Evolutionary conservation across 306 rosid genomes (phyloP).

Genomic region (Malus fusca): DNA sequence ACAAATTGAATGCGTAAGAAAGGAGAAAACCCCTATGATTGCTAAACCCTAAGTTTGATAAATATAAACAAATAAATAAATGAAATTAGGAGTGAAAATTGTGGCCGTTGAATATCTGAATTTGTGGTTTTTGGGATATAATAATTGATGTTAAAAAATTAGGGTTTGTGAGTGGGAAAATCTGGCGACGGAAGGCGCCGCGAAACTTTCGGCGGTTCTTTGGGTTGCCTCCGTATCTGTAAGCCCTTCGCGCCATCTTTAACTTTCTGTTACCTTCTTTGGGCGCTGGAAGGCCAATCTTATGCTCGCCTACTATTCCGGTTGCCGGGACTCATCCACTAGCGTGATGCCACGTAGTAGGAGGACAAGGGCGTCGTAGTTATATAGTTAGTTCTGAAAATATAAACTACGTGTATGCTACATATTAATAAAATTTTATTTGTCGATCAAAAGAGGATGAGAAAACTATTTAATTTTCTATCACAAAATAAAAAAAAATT

Average conservation of each 20-base stretch:
- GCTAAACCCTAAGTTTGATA: background rate
- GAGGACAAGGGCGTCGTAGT: background rate
- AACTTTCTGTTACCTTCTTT: background rate
- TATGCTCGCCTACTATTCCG: background rate
- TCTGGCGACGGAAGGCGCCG: constrained; percentile 18
- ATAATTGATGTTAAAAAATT: constrained; percentile 17
- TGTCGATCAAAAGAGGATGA: too few relatives aligned
- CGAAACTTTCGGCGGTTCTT: constrained; percentile 27
- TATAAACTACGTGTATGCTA: too few relatives aligned
- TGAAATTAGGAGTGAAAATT: background rate
- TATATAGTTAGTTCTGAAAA: background rate
- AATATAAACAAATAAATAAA: background rate
- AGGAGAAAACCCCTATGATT: background rate
- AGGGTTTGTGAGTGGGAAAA: constrained; percentile 30
- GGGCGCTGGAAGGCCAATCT: background rate
- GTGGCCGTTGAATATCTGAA: background rate
- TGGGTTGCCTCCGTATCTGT: constrained; percentile 12
- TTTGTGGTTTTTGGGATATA: background rate
- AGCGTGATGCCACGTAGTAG: background rate
- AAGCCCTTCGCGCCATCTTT: constrained; percentile 29
- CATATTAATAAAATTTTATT: too few relatives aligned
- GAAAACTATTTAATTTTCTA: too few relatives aligned
- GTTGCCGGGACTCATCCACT: background rate
- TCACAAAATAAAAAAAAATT: too few relatives aligned
- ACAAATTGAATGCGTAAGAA: background rate